phyloP scores from a whole-genome alignment of 2,329 filamentous ascomycete genomes.

The Chaetomiaceae sp. region DNA sequence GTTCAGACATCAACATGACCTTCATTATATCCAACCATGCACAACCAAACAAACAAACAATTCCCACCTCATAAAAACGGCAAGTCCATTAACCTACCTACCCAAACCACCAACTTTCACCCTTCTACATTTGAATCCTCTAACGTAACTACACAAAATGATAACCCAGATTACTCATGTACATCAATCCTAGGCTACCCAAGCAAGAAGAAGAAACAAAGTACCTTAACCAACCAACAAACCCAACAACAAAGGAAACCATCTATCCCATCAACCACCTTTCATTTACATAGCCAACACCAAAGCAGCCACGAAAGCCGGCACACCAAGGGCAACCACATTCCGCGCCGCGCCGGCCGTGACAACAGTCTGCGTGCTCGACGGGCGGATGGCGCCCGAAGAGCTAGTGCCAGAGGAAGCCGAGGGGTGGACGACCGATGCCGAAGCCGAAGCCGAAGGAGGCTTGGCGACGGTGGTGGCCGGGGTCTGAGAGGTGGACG shows the following conservation, averaged over 20 bases:
- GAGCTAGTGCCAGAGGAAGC: neutral
- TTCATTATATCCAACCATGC: too few species aligned
- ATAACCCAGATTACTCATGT: neutral
- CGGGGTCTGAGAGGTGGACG: too few species aligned
- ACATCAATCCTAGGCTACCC: neutral
- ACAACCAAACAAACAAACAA: too few species aligned
- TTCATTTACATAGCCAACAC: slow-evolving; percentile 21
- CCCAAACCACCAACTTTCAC: too few species aligned
- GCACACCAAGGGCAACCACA: slow-evolving; percentile 19
- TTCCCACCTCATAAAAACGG: too few species aligned
- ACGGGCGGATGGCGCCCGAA: neutral
- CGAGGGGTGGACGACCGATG: too few species aligned
- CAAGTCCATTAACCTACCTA: too few species aligned
- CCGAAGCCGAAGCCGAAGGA: too few species aligned
- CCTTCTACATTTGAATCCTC: neutral
- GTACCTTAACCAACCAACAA: slow-evolving; percentile 7
- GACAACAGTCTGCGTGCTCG: slow-evolving; percentile 18
- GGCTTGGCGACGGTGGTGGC: neutral
- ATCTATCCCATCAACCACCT: neutral
- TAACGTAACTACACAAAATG: slow-evolving; percentile 2
- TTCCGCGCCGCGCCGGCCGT: slow-evolving; percentile 25
- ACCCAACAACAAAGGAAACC: too few species aligned
- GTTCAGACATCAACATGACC: too few species aligned
- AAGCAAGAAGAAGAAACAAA: neutral
- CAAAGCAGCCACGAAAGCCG: slow-evolving; percentile 16